These are phyloP conservation scores for Lomentospora prolificans DNA, from an alignment of 2,329 filamentous ascomycete genomes.

Conservation along the genomic window DNA sequence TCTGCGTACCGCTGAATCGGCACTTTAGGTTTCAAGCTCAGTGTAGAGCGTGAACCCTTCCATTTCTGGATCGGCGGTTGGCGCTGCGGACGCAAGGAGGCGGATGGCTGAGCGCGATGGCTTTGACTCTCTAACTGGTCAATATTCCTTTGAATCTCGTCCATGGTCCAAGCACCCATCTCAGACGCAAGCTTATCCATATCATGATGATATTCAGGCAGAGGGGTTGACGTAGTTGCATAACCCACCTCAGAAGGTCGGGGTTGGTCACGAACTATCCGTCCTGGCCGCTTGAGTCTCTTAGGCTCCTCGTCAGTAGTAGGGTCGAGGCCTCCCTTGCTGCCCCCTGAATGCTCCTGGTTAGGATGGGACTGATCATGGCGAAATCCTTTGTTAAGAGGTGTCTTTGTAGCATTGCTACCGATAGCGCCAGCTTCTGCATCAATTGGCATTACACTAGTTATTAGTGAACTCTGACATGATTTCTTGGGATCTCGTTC, in stretches of 20 bases:
- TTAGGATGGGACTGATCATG: neutral
- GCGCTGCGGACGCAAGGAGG: neutral
- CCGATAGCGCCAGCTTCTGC: too few relatives aligned
- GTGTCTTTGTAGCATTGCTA: neutral
- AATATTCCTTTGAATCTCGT: conserved; percentile 46
- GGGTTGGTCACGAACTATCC: neutral
- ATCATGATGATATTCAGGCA: conserved; percentile 26
- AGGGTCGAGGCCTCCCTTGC: neutral
- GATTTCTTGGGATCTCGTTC: conserved; percentile 8
- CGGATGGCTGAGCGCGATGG: conserved; percentile 12
- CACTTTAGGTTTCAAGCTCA: conserved; percentile 46
- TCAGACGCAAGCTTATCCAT: conserved; percentile 41
- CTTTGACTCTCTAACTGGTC: conserved; percentile 30
- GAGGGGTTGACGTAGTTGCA: conserved; percentile 2
- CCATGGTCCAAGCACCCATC: conserved; percentile 50
- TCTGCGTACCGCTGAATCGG: conserved; percentile 45
- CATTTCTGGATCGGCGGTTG: conserved; percentile 3
- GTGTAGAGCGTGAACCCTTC: conserved; percentile 14
- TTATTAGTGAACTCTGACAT: neutral
- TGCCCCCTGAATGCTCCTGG: neutral
- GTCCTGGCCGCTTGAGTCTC: conserved; percentile 2
- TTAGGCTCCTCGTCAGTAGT: neutral
- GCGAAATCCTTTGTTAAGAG: neutral
- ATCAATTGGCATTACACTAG: neutral
- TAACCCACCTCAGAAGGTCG: neutral